Evolutionary conservation across 495 filamentous ascomycete species (phyloP).

Genomic region (Podospora anserina): DNA sequence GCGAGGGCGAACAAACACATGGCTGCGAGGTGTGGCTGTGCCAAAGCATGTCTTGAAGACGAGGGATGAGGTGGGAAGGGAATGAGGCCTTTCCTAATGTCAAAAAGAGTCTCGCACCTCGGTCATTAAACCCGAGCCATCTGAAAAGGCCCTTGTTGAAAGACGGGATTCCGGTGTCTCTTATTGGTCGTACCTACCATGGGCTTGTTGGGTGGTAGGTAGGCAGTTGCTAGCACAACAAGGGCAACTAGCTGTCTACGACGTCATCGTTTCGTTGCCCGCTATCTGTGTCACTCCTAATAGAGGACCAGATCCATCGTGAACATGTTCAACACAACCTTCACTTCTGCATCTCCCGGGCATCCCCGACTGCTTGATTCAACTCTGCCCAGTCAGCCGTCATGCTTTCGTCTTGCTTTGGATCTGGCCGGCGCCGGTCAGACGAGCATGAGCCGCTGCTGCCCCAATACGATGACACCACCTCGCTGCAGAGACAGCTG

Average conservation of each 20-base stretch:
- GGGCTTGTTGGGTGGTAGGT: too few species aligned
- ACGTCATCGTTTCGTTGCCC: slow-evolving; percentile 13
- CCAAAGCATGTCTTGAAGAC: not conserved
- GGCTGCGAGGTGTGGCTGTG: slow-evolving; percentile 5
- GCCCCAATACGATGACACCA: slow-evolving; percentile 81
- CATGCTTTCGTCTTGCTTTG: slow-evolving; percentile 34
- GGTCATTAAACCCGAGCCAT: too few species aligned
- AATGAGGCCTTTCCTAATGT: too few species aligned
- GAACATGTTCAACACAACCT: not conserved
- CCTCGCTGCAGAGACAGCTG: slow-evolving; percentile 66
- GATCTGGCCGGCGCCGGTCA: slow-evolving; percentile 19
- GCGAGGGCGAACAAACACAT: not conserved
- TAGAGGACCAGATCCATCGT: too few species aligned
- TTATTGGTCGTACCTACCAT: too few species aligned
- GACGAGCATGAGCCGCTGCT: slow-evolving; percentile 64
- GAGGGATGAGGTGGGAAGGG: too few species aligned
- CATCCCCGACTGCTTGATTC: not conserved
- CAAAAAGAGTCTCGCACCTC: too few species aligned
- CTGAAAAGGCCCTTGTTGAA: too few species aligned
- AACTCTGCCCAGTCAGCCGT: not conserved
- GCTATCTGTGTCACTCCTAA: not conserved
- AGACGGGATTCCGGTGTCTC: too few species aligned
- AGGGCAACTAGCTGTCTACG: not conserved
- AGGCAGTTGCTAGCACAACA: not conserved
- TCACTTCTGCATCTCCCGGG: not conserved